A percentile compares a stretch with the other conserved stretches of the same genome.
phyloP scores from a whole-genome alignment of 345 rosid genomes.

The Rhodomyrtus tomentosa region DNA sequence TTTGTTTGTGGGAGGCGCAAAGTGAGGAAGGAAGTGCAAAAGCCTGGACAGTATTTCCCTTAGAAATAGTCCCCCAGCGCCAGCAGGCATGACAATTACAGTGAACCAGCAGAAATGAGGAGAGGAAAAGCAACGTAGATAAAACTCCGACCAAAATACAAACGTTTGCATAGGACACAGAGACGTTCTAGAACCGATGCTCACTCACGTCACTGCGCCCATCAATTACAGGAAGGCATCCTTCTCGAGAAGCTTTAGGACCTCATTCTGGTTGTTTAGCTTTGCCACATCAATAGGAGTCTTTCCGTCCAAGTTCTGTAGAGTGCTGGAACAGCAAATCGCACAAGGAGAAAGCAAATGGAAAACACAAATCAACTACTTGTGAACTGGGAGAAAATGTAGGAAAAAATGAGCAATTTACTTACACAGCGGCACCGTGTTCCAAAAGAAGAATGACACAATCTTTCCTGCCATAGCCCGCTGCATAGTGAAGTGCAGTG shows the following conservation, averaged over 20 bases:
- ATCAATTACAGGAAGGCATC: conserved; percentile 69
- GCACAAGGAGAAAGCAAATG: not conserved
- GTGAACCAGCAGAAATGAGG: not conserved
- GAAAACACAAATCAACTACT: not conserved
- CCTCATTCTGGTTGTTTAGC: conserved; percentile 86
- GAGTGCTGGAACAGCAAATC: conserved; percentile 37
- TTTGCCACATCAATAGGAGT: conserved; percentile 97
- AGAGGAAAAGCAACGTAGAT: not conserved
- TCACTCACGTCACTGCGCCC: not conserved
- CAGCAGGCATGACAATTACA: not conserved
- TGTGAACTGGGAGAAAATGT: not conserved
- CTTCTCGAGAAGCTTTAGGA: conserved; percentile 90
- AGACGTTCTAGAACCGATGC: not conserved
- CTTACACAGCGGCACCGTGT: conserved; percentile 99
- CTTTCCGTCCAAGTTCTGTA: conserved; percentile 92
- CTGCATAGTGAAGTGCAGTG: conserved; percentile 94
- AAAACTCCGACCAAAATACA: not conserved
- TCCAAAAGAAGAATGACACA: conserved; percentile 83
- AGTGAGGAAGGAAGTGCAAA: not conserved
- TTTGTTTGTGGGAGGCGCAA: not conserved
- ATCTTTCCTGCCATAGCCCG: conserved; percentile 96
- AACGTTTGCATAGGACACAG: not conserved
- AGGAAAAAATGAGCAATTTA: not conserved
- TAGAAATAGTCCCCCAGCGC: not conserved
- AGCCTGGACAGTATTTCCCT: not conserved